Conservation (phyloP, 73 alveolate species). For the Tetrahymena malaccensis region DNA sequence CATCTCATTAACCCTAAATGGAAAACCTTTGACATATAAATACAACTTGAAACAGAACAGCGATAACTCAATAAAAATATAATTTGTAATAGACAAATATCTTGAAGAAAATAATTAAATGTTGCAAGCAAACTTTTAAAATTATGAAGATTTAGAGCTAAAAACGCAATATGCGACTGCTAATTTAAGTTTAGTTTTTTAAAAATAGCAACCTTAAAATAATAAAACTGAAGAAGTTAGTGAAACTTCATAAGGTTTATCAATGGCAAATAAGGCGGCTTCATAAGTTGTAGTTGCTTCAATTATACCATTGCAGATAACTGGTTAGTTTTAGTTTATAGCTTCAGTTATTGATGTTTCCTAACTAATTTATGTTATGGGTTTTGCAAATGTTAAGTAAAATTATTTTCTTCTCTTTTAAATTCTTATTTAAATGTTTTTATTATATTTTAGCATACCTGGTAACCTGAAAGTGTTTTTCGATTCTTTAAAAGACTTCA, state of each 20-base stretch:
- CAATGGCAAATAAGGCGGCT: background rate
- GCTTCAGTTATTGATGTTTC: background rate
- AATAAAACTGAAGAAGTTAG: background rate
- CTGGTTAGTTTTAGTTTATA: background rate
- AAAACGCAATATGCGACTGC: background rate
- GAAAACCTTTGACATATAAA: background rate
- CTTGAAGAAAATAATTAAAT: background rate
- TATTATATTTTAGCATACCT: background rate
- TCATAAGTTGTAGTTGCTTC: background rate
- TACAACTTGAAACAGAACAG: background rate
- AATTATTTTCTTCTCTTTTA: background rate
- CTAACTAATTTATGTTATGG: background rate
- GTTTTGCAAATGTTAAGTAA: background rate
- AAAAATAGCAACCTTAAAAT: background rate
- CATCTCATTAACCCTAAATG: background rate
- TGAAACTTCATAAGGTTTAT: background rate
- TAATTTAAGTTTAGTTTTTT: background rate
- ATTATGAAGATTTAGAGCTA: background rate
- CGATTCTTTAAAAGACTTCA: background rate
- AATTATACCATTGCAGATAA: background rate
- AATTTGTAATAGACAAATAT: background rate
- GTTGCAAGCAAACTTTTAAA: background rate
- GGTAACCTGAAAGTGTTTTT: background rate
- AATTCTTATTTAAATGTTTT: background rate
- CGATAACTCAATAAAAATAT: background rate